Evolutionary conservation across 805 yeast species (phyloP), one percentile per base, ranked within the genome.

Genomic region (Wickerhamiella cacticola): DNA sequence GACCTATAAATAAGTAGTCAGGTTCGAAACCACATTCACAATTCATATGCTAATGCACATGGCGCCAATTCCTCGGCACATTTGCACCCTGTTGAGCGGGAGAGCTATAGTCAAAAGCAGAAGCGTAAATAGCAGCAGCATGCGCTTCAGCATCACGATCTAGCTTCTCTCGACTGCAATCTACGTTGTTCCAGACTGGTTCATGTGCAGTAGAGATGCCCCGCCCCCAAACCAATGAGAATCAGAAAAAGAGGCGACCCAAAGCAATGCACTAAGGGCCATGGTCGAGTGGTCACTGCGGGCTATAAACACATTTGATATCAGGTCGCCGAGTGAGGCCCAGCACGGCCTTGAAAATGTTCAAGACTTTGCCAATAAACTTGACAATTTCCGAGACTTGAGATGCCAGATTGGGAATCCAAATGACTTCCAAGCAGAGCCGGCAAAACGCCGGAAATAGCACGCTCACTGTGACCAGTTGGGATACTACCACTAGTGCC

Each of bases 211-310:
- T 28, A 84, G 51, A 0, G 89, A 87, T 55, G 83, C 81, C 4
- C 80, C 57, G 0, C 96, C n/a, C n/a, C 96, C 51, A 89, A 66
- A 0, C 96, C 94, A 34, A 88, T 69, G 9, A 92, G 66, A 38
- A 82, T 67, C 46, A 87, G 81, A 35, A 92, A 62, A 49, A 89
- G 64, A 0, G 97, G 97, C 1, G 96, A 86, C 0, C 96, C 97
- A 62, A 88, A 82, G 59, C 97, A 88, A n/a, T 0, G 96, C 96
- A 24, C 92, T 83, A n/a, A 92, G 68, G 0, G 96, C 96, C 82
- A 89, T 82, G 41, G 82, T 71, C 0, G 95, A 84, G 65, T 76
- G 79, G 0, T 95, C 95, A 71, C 84, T 74, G 49, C 68, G 68
- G 0, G 95, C 87, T 22, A 89, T 75, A 0, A 94, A 81, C 29